Base-by-base conservation (phyloP, 2,329 filamentous ascomycete species). In the Madurella mycetomatis region DNA sequence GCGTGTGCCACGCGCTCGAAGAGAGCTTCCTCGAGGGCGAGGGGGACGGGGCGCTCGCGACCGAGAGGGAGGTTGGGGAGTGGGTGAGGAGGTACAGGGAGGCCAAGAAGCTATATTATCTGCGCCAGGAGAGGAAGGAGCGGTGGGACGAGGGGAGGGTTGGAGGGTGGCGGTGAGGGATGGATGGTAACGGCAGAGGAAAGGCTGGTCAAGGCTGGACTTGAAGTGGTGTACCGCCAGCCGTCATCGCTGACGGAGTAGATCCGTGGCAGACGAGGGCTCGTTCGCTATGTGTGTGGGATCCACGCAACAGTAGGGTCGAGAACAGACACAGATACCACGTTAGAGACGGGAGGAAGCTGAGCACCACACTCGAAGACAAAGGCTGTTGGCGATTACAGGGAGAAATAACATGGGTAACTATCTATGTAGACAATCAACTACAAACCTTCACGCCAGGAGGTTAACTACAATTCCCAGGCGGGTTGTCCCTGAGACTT, bases 81-180 rank as follows among this genome's bases (percentile, higher is more conserved):
- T 97, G 94, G 84, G 83, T 96, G 17, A 80, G 86, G 65, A 76
- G 87, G 64, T 88, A 95, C 60, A 80, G 90, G 62, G 91, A 92
- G 63, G 88, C 88, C 9, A 88, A 86, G 67, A 87, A 88, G 63
- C 74, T 87, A 54, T 86, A 86, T 58, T 95, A 94, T 66, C 76
- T 92, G 51, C 80, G 94, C 54, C 84, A 86, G 66, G 94, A 97
- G 75, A 82, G 90, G 61, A 95, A 92, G 71, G 88, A 91, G 65
- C 81, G 94, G 64, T 97, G 94, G 94, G 94, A 97, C 69, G 92
- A 97, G 72, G 91, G 92, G 19, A 80, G 92, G 62, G 92, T 97
- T 34, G 92, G 92, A 11, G 94, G 94, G 1, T 97, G 94, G 94
- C 82, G 92, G 66, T 92, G 75, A 83, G 37, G 9, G 12, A 11